Evolutionary conservation across 768 basidiomycete species (phyloP), one percentile per base, ranked within the genome.

Genomic region (Nidularia pulvinata): DNA sequence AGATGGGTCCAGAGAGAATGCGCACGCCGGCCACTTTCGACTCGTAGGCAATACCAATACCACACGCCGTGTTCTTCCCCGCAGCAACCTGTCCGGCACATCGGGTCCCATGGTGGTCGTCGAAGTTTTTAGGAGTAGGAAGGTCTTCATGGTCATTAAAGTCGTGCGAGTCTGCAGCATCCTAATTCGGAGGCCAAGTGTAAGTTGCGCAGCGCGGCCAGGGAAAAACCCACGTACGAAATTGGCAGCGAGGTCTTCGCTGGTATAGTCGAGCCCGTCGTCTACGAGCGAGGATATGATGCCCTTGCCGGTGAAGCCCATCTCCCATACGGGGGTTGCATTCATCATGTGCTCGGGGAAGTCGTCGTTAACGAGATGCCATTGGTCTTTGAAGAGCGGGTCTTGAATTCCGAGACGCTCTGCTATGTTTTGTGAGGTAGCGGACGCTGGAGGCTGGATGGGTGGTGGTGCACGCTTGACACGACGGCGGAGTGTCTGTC

Each of bases 71-170:
- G 71, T 99, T 99, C 65, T 91, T 92, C 11, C 80, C 85, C 1
- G 97, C 97, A 19, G 92, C 95, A 48, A 99, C 85, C 70, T 99
- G 96, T 32, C 97, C 97, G 1, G 96, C 96, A 67, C 97, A 99
- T 2, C 97, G 89, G 0, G 97, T 99, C 9, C 97, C 97, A 65
- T 99, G 97, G 61, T 93, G 92, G 61, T 99, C 97, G 58, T 98
- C 95, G 25, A 78, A 81, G 44, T 95, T 84, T 53, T 87, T 82
- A 0, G 97, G 97, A 34, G 88, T 88, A 7, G 97, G 97, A 5
- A 98, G 77, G 11, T 84, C 75, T 30, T 84, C 84, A 63, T 98
- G 94, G 64, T 96, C 94, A 67, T 99, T 99, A 69, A 94, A 99
- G 69, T 99, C 95, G 65, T 94, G 91, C 0, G 95, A 98, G 55